A percentile compares a stretch with the other conserved stretches of the same genome.
Evolutionary conservation across 2,329 filamentous ascomycete species (phyloP).

Genomic region (Colletotrichum kahawae): DNA sequence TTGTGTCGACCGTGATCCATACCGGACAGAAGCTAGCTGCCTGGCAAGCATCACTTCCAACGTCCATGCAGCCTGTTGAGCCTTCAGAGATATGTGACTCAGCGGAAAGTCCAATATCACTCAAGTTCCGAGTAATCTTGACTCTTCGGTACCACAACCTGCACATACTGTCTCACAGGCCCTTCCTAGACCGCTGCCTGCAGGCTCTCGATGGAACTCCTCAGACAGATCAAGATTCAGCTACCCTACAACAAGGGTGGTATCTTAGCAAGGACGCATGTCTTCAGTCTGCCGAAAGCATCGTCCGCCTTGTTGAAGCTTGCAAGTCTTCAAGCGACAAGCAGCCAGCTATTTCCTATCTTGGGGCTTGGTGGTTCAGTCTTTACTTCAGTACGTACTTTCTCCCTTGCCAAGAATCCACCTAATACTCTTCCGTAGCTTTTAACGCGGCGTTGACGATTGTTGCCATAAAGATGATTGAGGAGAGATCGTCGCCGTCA

Average conservation of each 20-base stretch:
- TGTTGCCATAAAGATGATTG: constrained; percentile 7
- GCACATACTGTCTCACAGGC: constrained; percentile 34
- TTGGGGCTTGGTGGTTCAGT: constrained; percentile 37
- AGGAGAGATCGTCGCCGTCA: neutral
- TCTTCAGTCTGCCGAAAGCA: constrained; percentile 26
- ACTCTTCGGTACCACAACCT: constrained; percentile 37
- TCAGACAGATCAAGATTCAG: constrained; percentile 9
- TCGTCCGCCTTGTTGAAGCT: constrained; percentile 26
- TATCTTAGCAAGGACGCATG: constrained; percentile 26
- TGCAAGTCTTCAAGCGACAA: constrained; percentile 17
- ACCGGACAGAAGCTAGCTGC: constrained; percentile 41
- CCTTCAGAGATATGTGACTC: constrained; percentile 26
- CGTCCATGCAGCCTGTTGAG: constrained; percentile 28
- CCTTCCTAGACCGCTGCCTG: constrained; percentile 29
- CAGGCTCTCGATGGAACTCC: constrained; percentile 9
- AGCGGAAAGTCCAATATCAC: constrained; percentile 24
- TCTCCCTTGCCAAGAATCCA: neutral
- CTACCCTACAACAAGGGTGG: constrained; percentile 24
- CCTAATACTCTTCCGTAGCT: neutral
- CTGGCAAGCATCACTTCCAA: constrained; percentile 40
- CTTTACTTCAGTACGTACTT: constrained; percentile 33
- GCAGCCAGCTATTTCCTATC: constrained; percentile 18
- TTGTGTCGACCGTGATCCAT: constrained; percentile 38
- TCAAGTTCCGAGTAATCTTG: constrained; percentile 44
- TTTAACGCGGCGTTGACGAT: constrained; percentile 14